Percentiles rank a stretch among this genome's conserved stretches.
These are phyloP conservation scores for Trametes gibbosa DNA, from an alignment of 768 basidiomycete genomes.

Conservation along the genomic window DNA sequence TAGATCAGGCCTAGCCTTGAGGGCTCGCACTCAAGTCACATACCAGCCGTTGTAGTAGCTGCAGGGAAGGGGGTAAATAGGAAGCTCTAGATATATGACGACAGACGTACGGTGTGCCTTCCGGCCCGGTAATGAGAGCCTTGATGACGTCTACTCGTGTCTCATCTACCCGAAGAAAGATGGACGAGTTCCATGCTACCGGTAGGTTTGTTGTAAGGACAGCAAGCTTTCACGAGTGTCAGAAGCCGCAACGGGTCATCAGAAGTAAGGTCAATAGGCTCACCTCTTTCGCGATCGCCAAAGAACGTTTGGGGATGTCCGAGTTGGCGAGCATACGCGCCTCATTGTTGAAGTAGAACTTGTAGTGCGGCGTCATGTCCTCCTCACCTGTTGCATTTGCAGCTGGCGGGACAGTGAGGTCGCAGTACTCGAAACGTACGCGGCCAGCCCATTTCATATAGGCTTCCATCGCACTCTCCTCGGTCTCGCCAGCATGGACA, in stretches of 20 bases:
- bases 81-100: neutral
- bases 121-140: conserved; percentile 87
- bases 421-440: conserved; percentile 89
- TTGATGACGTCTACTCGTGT: conserved; percentile 90
- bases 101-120: conserved; percentile 80
- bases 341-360: conserved; percentile 80
- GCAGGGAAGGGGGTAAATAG: neutral
- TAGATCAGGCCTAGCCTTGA: conserved; percentile 9
- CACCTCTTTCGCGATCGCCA: conserved; percentile 95
- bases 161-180: conserved; percentile 92
- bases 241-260: conserved; percentile 3
- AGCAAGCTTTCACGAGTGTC: conserved; percentile 59
- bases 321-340: conserved; percentile 81
- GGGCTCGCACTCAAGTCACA: conserved; percentile 24
- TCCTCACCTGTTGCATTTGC: conserved; percentile 33
- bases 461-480: conserved; percentile 62
- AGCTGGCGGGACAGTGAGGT: conserved; percentile 55
- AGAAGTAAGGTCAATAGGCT: conserved; percentile 5
- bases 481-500: conserved; percentile 52
- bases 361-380: conserved; percentile 68
- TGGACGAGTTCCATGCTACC: conserved; percentile 92
- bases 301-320: conserved; percentile 85
- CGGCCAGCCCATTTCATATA: conserved; percentile 85
- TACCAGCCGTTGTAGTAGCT: conserved; percentile 93
- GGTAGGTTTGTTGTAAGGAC: conserved; percentile 92